Conservation (phyloP, 805 yeast genomes). For the Hanseniaspora jakobsenii region DNA sequence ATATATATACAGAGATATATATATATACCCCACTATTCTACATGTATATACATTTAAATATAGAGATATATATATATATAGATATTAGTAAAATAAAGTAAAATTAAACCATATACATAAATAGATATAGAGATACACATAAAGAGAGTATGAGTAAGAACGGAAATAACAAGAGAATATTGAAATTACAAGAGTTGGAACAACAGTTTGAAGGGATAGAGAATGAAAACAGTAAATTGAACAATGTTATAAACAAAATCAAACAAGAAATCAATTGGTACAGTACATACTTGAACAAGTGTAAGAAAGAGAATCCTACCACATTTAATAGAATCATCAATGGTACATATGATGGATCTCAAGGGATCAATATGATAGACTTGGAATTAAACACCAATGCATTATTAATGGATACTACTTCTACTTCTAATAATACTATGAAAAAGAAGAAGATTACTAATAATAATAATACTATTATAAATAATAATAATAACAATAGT, state of each 20-base stretch:
- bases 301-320: conserved; percentile 12
- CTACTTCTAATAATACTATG: neutral
- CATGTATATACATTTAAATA: too few relatives aligned
- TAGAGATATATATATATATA: too few relatives aligned
- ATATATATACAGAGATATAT: too few relatives aligned
- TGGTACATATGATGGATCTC: conserved; percentile 12
- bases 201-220: conserved; percentile 22
- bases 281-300: conserved; percentile 16
- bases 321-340: conserved; percentile 9
- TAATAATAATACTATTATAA: too few relatives aligned
- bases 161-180: conserved; percentile 16
- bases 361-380: conserved; percentile 14
- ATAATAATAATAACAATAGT: too few relatives aligned
- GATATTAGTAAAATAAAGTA: too few relatives aligned
- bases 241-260: conserved; percentile 21
- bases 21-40: too few relatives aligned
- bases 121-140: neutral
- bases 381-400: conserved; percentile 9
- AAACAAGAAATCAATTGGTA: conserved; percentile 22
- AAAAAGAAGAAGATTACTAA: too few relatives aligned
- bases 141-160: neutral
- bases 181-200: conserved; percentile 19
- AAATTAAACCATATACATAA: neutral
- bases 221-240: conserved; percentile 23
- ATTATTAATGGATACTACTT: too few relatives aligned